Conservation (phyloP, 2,329 filamentous ascomycete species). For the Boeremia exigua region DNA sequence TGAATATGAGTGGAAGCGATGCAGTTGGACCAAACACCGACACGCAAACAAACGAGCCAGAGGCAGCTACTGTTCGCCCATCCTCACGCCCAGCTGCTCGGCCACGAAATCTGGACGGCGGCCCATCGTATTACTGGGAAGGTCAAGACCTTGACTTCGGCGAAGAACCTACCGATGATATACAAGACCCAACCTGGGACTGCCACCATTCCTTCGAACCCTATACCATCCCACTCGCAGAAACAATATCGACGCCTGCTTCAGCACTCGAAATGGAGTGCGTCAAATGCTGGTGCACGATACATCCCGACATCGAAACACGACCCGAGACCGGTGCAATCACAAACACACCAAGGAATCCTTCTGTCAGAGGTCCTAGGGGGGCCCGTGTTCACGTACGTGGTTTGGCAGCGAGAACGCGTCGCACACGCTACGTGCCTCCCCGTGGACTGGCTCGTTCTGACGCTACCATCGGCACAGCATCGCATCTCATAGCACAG, state of each 20-base stretch:
- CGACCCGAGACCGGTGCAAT: neutral
- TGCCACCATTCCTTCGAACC: conserved; percentile 34
- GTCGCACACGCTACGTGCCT: conserved; percentile 7
- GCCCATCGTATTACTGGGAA: conserved; percentile 41
- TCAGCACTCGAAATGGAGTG: conserved; percentile 34
- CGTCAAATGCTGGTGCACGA: conserved; percentile 35
- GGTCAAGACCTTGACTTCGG: conserved; percentile 42
- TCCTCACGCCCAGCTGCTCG: conserved; percentile 8
- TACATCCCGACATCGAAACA: conserved; percentile 32
- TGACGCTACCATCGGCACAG: conserved; percentile 10
- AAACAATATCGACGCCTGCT: conserved; percentile 15
- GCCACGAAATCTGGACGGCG: conserved; percentile 44
- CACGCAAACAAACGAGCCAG: no score
- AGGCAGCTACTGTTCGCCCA: neutral
- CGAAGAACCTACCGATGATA: conserved; percentile 42
- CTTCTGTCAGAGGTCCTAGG: neutral
- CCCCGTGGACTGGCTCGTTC: conserved; percentile 18
- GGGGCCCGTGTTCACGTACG: neutral
- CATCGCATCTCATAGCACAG: conserved; percentile 2
- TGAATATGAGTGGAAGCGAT: neutral
- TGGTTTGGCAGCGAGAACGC: neutral
- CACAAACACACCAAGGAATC: neutral
- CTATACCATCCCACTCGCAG: conserved; percentile 20
- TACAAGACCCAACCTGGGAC: conserved; percentile 29
- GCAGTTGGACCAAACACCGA: neutral